Base-by-base conservation (phyloP, 441 rosid genomes). In the Pelargonium citronellum region DNA sequence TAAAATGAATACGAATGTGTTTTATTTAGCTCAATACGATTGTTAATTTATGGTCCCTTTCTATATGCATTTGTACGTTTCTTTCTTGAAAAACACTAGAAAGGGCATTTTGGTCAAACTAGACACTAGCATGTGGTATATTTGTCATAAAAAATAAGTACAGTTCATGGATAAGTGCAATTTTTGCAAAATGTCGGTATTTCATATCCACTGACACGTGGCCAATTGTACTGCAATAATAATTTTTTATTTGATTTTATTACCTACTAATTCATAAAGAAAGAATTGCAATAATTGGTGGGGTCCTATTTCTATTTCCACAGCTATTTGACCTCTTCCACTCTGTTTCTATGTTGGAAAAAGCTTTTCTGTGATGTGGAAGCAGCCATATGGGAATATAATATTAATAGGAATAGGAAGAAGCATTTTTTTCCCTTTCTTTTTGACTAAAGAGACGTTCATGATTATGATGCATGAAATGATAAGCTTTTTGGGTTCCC, bases 161-260 rank as follows among this genome's bases (percentile, higher is more conserved):
- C 17, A 68, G 71, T 78, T 10, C 55, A 37, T 67, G 67, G 55
- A 69, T 73, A 63, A 58, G 71, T 49, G 41, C 69, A 71, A 11
- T 69, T 51, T 61, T 41, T 67, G 78, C 41, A 78, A 44, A 22
- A 44, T 74, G 75, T 75, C 69, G 68, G 80, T 37, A 39, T 62
- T 24, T 64, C 62, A 49, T 49, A 64, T 58, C 71, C 76, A 71
- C 44, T 12, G 69, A 77, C 69, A 73, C 75, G 82, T 77, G 80
- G 81, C 80, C 67, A 76, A 68, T 73, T 79, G 74, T 77, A 61
- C 37, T 53, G 81, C 85, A 77, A 76, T 80, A 16, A 71, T 71
- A 53, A 61, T 37, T 27, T 77, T 74, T 79, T 80, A 74, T 46
- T 44, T 34, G 68, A 57, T 49, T 69, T 66, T 37, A 74, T 68